A percentile compares a stretch with the other conserved stretches of the same genome.
These are phyloP conservation scores for Iberis pinnata DNA, from an alignment of 345 rosid species.

Conservation along the genomic window DNA sequence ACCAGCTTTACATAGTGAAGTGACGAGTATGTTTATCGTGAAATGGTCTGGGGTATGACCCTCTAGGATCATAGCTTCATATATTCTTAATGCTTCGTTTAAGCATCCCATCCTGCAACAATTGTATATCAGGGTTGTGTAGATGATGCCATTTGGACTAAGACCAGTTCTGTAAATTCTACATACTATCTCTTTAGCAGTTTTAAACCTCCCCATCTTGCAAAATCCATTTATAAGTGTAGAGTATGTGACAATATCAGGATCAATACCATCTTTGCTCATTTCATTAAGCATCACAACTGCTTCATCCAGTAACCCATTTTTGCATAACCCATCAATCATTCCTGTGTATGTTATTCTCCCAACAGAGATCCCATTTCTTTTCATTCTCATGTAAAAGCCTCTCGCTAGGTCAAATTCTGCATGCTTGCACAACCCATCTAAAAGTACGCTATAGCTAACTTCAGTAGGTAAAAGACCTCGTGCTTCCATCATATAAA, in stretches of 20 bases:
- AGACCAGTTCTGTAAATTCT: constrained; percentile 59
- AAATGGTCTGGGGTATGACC: constrained; percentile 45
- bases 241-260: constrained; percentile 72
- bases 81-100: constrained; percentile 52
- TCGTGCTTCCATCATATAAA: constrained; percentile 47
- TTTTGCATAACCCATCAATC: constrained; percentile 71
- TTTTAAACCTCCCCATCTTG: constrained; percentile 39
- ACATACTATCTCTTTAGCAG: constrained; percentile 55
- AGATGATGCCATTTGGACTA: constrained; percentile 50
- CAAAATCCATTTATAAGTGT: constrained; percentile 72
- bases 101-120: constrained; percentile 46
- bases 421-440: constrained; percentile 59
- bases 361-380: constrained; percentile 42
- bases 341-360: constrained; percentile 55
- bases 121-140: constrained; percentile 51
- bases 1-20: constrained; percentile 65
- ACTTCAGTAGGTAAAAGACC: constrained; percentile 54
- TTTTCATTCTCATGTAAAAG: constrained; percentile 62
- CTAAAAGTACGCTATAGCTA: constrained; percentile 62
- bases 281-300: constrained; percentile 45
- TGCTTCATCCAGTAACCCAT: constrained; percentile 54
- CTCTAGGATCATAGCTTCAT: constrained; percentile 46
- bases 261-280: constrained; percentile 50
- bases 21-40: constrained; percentile 46
- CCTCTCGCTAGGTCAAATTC: constrained; percentile 52